Evolutionary conservation across 164 flowering plant genomes (phyloP).

Genomic region (Vitis rotundifolia): DNA sequence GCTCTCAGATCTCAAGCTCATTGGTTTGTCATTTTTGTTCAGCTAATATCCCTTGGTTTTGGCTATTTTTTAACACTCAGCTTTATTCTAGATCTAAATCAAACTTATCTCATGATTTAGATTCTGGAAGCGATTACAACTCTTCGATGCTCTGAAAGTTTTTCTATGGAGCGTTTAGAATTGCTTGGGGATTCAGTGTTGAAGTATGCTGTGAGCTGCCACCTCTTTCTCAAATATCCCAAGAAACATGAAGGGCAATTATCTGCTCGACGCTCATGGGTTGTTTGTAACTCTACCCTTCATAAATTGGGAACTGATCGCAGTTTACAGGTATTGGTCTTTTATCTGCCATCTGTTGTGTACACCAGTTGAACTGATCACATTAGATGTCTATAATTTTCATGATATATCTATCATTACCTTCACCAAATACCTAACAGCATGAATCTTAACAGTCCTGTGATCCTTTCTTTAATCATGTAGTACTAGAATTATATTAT

Average conservation of each 20-base stretch:
- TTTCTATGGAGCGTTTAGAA: slow-evolving; percentile 94
- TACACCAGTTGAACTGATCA: not conserved
- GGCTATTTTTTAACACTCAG: not conserved
- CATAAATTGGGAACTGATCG: slow-evolving; percentile 66
- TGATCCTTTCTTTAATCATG: too few relatives aligned
- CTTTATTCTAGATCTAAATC: not conserved
- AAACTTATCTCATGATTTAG: slow-evolving; percentile 30
- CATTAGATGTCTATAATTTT: not conserved
- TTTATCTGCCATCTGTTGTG: not conserved
- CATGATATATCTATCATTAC: not conserved
- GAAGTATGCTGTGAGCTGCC: slow-evolving; percentile 83
- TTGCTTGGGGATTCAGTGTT: slow-evolving; percentile 93
- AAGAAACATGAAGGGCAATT: slow-evolving; percentile 82
- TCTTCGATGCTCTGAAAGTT: slow-evolving; percentile 69
- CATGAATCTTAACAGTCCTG: too few relatives aligned
- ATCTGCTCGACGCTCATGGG: slow-evolving; percentile 45
- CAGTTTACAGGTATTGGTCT: slow-evolving; percentile 62
- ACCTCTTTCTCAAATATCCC: slow-evolving; percentile 74
- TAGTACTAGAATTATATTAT: too few relatives aligned
- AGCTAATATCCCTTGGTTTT: not conserved
- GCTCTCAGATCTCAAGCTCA: slow-evolving; percentile 51
- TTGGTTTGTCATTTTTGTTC: slow-evolving; percentile 48
- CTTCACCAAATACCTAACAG: too few relatives aligned
- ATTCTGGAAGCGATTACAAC: slow-evolving; percentile 91
- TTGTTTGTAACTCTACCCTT: slow-evolving; percentile 69